Conservation (phyloP, 2,329 filamentous ascomycete species). For the Xylaria arbuscula region DNA sequence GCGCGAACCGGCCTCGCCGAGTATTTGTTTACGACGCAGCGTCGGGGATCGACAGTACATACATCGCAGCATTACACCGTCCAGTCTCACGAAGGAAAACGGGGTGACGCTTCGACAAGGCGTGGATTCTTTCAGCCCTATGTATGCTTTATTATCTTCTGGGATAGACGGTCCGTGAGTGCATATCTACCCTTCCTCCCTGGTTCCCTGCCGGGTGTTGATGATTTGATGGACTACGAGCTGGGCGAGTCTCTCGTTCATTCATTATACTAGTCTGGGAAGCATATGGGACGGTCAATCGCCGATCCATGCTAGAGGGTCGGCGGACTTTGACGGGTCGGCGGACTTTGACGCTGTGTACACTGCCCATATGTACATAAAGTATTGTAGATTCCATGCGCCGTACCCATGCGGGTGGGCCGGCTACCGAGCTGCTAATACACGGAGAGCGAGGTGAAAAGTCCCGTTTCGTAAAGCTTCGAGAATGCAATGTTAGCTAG, state of each 20-base stretch:
- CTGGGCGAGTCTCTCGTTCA: conserved; percentile 8
- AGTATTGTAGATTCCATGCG: conserved; percentile 1
- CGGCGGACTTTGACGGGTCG: conserved; percentile 24
- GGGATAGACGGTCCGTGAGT: background rate
- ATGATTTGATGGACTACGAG: conserved; percentile 36
- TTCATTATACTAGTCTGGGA: background rate
- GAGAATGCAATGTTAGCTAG: conserved; percentile 7
- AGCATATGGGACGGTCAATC: conserved; percentile 2
- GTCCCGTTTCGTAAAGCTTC: conserved; percentile 21
- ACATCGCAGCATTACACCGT: background rate
- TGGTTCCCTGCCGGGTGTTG: background rate
- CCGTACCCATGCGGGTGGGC: conserved; percentile 15
- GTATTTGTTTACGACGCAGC: conserved; percentile 6
- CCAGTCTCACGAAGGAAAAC: background rate
- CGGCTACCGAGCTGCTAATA: conserved; percentile 26
- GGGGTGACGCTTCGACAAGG: background rate
- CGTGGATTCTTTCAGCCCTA: conserved; percentile 8
- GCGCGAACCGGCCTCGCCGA: conserved; percentile 31
- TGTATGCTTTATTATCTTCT: background rate
- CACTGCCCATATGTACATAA: background rate
- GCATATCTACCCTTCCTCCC: background rate
- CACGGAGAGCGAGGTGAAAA: conserved; percentile 32
- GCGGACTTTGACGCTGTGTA: conserved; percentile 13
- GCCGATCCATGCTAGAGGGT: conserved; percentile 11
- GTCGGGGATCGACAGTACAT: conserved; percentile 16